Evolutionary conservation across 2,329 filamentous ascomycete genomes (phyloP).

Genomic region (Cladosporium halotolerans): DNA sequence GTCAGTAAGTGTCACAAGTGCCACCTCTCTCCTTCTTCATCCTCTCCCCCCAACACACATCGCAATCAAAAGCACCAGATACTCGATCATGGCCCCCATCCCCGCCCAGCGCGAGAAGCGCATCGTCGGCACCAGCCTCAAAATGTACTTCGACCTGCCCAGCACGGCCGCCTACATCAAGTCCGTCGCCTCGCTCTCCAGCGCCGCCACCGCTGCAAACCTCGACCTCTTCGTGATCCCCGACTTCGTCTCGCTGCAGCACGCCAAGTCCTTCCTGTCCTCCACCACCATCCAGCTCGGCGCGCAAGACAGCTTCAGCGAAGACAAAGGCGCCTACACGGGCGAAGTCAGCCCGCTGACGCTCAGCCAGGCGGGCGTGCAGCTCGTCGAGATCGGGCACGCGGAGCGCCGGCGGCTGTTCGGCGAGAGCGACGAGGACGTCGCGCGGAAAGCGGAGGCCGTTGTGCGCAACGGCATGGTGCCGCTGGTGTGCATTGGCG

Average conservation of each 20-base stretch:
- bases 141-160: constrained; percentile 71
- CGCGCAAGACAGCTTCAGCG: constrained; percentile 69
- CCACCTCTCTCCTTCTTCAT: neutral
- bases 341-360: constrained; percentile 68
- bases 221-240: constrained; percentile 72
- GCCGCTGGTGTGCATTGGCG: constrained; percentile 75
- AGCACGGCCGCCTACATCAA: constrained; percentile 50
- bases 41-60: neutral
- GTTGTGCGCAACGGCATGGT: constrained; percentile 63
- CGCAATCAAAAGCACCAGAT: neutral
- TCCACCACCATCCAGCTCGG: constrained; percentile 55
- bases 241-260: constrained; percentile 64
- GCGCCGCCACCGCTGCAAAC: constrained; percentile 49
- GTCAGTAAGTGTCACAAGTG: neutral
- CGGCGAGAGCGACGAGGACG: constrained; percentile 63
- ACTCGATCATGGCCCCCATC: constrained; percentile 24
- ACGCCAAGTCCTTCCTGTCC: constrained; percentile 42
- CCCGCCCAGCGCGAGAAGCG: constrained; percentile 43
- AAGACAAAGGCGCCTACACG: constrained; percentile 67
- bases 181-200: constrained; percentile 37
- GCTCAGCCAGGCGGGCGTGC: constrained; percentile 61
- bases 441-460: constrained; percentile 64
- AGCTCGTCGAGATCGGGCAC: constrained; percentile 72
- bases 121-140: constrained; percentile 67
- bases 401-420: constrained; percentile 70